A percentile compares a stretch with the other conserved stretches of the same genome.
Conservation (phyloP, 2,329 filamentous ascomycete species). For the Aspergillus melleus region DNA sequence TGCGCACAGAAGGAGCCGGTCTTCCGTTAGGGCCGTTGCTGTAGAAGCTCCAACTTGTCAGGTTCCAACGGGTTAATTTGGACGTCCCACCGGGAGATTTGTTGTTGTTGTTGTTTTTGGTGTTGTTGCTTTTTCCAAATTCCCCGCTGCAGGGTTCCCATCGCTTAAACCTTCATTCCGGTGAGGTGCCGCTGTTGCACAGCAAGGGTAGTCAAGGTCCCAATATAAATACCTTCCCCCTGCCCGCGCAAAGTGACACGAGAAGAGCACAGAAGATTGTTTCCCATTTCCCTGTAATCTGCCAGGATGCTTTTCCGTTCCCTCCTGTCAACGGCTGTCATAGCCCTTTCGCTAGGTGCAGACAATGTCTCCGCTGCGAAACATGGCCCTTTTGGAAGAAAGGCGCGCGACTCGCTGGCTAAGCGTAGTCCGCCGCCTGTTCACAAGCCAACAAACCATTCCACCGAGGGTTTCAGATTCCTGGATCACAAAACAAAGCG, state of each 20-base stretch:
- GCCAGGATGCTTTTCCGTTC: slow-evolving; percentile 28
- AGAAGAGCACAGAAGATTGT: neutral
- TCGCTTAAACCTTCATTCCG: neutral
- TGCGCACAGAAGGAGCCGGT: neutral
- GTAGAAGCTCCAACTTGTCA: neutral
- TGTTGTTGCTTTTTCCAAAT: neutral
- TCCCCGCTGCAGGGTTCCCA: neutral
- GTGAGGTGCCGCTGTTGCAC: neutral
- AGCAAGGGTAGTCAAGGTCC: neutral
- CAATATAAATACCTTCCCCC: neutral
- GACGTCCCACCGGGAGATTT: neutral
- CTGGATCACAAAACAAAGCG: slow-evolving; percentile 26
- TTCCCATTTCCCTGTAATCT: neutral
- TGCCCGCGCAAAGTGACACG: neutral
- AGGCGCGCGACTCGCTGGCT: slow-evolving; percentile 23
- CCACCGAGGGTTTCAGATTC: slow-evolving; percentile 27
- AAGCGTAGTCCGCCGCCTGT: slow-evolving; percentile 18
- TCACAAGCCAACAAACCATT: slow-evolving; percentile 11
- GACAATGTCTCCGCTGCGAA: slow-evolving; percentile 20
- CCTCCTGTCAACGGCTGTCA: slow-evolving; percentile 23
- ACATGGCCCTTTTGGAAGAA: slow-evolving; percentile 28
- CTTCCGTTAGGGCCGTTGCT: neutral
- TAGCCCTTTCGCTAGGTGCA: slow-evolving; percentile 23
- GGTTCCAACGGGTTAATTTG: neutral
- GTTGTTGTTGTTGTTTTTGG: neutral